Conservation (phyloP, 2,329 filamentous ascomycete species). For the Colletotrichum sp. region DNA sequence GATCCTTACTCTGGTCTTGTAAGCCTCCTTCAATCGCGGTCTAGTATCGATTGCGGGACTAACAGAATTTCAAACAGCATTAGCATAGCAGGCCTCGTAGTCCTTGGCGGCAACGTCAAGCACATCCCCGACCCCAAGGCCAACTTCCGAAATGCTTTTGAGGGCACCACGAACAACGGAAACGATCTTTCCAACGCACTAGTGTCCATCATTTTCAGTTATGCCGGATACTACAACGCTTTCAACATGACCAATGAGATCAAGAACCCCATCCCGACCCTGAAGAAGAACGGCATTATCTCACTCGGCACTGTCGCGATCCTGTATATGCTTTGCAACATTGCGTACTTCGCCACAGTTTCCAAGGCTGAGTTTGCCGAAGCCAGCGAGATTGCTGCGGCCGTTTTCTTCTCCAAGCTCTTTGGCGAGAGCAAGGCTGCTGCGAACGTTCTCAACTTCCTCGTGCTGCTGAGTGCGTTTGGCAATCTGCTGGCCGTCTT, state of each 20-base stretch:
- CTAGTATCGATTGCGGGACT: not conserved
- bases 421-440: conserved; percentile 53
- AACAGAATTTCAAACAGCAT: conserved; percentile 34
- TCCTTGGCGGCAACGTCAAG: conserved; percentile 48
- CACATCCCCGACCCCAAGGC: conserved; percentile 33
- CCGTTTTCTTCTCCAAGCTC: conserved; percentile 63
- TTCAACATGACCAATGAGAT: conserved; percentile 69
- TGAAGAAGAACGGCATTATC: conserved; percentile 53
- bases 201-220: conserved; percentile 64
- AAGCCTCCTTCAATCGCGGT: not conserved
- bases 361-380: conserved; percentile 57
- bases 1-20: conserved; percentile 64
- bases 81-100: conserved; percentile 64
- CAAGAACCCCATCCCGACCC: conserved; percentile 61
- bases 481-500: conserved; percentile 63
- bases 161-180: conserved; percentile 37
- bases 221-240: conserved; percentile 61
- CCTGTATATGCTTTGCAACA: conserved; percentile 63
- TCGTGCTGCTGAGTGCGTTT: conserved; percentile 62
- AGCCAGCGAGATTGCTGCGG: conserved; percentile 59
- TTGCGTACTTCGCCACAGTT: conserved; percentile 64
- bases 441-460: conserved; percentile 59
- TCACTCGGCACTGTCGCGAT: conserved; percentile 57
- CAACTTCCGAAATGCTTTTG: conserved; percentile 42
- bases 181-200: conserved; percentile 51